Evolutionary conservation across 208 protist species (phyloP).

Genomic region (Porcisia hertigi): DNA sequence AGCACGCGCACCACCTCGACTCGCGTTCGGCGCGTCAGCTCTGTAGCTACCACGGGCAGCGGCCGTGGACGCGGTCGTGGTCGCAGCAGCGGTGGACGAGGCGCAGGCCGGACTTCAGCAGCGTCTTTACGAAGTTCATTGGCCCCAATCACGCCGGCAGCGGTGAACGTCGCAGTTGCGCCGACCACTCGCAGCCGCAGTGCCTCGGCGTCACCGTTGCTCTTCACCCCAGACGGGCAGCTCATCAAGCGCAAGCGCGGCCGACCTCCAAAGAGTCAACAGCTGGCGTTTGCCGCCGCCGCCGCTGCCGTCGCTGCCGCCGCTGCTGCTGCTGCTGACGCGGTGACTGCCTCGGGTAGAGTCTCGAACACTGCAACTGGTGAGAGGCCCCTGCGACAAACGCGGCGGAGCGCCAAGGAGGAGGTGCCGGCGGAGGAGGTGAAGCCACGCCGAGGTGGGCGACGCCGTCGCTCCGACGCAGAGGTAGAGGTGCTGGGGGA

Average conservation of each 20-base stretch:
- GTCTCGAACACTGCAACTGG: neutral
- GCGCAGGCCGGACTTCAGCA: neutral
- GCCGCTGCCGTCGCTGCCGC: conserved; percentile 12
- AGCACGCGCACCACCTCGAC: conserved; percentile 2
- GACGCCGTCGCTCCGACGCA: conserved; percentile 12
- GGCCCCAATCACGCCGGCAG: neutral
- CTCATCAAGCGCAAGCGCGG: conserved; percentile 67
- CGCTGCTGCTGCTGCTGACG: conserved; percentile 7
- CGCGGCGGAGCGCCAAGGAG: conserved; percentile 7
- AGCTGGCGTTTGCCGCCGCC: conserved; percentile 11
- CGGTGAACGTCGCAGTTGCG: conserved; percentile 3
- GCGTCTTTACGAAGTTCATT: neutral
- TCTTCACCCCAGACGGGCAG: conserved; percentile 26
- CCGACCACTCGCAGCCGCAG: conserved; percentile 2
- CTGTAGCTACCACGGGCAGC: conserved; percentile 4
- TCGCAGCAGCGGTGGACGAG: conserved; percentile 22
- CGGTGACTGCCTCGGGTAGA: neutral
- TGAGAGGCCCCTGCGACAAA: neutral
- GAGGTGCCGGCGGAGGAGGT: conserved; percentile 7
- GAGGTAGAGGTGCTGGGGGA: conserved; percentile 2
- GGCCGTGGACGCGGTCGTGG: conserved; percentile 28
- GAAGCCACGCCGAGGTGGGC: conserved; percentile 18
- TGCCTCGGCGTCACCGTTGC: conserved; percentile 12
- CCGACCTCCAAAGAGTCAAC: conserved; percentile 53
- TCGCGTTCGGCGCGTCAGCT: neutral